Evolutionary conservation across 345 rosid genomes (phyloP), one percentile per base, ranked within the genome.

Genomic region (Reutealis trisperma): DNA sequence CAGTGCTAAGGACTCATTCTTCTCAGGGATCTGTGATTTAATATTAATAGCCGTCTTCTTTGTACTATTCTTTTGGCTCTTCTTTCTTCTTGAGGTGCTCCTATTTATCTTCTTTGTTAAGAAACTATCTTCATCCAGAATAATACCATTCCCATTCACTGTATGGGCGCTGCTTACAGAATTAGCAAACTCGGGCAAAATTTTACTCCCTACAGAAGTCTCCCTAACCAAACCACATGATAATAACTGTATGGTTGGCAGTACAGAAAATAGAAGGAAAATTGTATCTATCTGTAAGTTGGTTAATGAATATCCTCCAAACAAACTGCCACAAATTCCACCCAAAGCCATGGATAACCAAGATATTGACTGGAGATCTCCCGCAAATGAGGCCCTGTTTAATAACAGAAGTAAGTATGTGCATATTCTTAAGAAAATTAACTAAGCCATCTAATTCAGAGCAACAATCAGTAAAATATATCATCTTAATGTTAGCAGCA

Each of bases 261-360:
- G 81, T 65, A 87, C 72, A 0, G 95, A 79, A 72, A 93, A 96
- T 69, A 92, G 90, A 81, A 96, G 90, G 78, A 96, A 93, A 85
- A 92, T 91, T 42, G 75, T 87, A 49, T 90, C 83, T 73, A 94
- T 96, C 77, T 79, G 79, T 78, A 94, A 82, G 85, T 88, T 94
- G 78, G 74, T 77, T 70, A 92, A 81, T 9, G 98, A 97, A 83
- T 88, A 89, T 81, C 99, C 98, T 78, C 97, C 97, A 44, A 94
- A 83, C 74, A 96, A 63, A 86, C 97, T 93, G 80, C 99, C 97
- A 49, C 90, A 93, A 71, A 94, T 84, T 80, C 97, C 99, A 7
- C 99, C 98, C 74, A 91, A 77, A 54, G 99, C 98, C 95, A 96
- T 93, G 45, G 98, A 84, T 72, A 90, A 81, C 98, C 98, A 93